Evolutionary conservation across 768 basidiomycete species (phyloP).

Genomic region (Mycena haematopus): DNA sequence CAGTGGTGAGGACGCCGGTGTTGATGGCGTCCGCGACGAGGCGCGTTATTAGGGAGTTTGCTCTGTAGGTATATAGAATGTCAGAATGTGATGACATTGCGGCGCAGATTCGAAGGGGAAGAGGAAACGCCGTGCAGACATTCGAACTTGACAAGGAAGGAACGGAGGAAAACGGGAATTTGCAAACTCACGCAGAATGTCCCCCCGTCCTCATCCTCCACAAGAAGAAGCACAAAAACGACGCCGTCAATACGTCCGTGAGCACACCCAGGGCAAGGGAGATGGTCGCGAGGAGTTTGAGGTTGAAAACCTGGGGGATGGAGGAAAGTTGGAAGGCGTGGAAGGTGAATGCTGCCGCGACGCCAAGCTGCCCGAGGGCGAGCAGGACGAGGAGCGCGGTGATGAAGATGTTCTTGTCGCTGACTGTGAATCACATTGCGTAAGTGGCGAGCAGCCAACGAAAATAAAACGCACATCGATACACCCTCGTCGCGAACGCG

Average conservation of each 20-base stretch:
- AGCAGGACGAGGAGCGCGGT: constrained; percentile 61
- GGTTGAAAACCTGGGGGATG: constrained; percentile 47
- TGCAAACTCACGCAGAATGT: constrained; percentile 42
- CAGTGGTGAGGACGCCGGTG: constrained; percentile 66
- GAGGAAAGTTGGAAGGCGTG: constrained; percentile 52
- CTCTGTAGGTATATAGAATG: constrained; percentile 40
- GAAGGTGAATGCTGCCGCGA: constrained; percentile 54
- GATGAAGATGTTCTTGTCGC: constrained; percentile 58
- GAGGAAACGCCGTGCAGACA: too few relatives aligned
- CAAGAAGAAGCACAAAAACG: constrained; percentile 64
- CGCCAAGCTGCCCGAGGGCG: constrained; percentile 58
- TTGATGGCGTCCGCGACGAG: constrained; percentile 68
- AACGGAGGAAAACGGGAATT: too few relatives aligned
- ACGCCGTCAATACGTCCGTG: constrained; percentile 67
- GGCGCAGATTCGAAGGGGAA: too few relatives aligned
- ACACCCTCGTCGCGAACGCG: constrained; percentile 65
- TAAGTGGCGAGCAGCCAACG: not conserved
- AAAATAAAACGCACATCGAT: constrained; percentile 56
- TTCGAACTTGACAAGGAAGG: too few relatives aligned
- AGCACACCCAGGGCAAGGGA: constrained; percentile 59
- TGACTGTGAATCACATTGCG: constrained; percentile 47
- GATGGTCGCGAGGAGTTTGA: constrained; percentile 61
- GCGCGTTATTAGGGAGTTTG: constrained; percentile 64
- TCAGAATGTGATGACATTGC: too few relatives aligned
- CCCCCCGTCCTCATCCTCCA: constrained; percentile 63